These are phyloP conservation scores for Colletotrichum liaoningense DNA, from an alignment of 2,329 filamentous ascomycete species.

Conservation along the genomic window DNA sequence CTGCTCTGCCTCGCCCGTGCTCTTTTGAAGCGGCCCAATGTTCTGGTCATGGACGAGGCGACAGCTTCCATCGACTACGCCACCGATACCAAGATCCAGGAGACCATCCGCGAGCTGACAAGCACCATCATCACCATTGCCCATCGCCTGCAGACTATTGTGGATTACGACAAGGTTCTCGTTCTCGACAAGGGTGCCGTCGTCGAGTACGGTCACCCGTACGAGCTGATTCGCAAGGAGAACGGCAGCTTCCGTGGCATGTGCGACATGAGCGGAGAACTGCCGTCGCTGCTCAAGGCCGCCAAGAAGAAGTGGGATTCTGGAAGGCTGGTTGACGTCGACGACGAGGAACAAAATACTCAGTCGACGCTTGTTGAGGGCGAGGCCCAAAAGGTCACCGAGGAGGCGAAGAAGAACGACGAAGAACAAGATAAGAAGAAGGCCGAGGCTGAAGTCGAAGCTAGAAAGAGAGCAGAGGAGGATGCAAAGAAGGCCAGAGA, in stretches of 20 bases:
- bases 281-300: constrained; percentile 61
- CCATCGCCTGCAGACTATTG: constrained; percentile 94
- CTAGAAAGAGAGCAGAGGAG: constrained; percentile 19
- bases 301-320: constrained; percentile 66
- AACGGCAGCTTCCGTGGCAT: constrained; percentile 73
- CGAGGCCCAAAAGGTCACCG: constrained; percentile 13
- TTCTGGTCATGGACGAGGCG: constrained; percentile 99
- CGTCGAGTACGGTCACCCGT: constrained; percentile 91
- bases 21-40: constrained; percentile 88
- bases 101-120: constrained; percentile 91
- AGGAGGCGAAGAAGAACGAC: constrained; percentile 21
- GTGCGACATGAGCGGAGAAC: constrained; percentile 74
- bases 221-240: constrained; percentile 79
- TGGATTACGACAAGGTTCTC: constrained; percentile 97
- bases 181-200: constrained; percentile 91
- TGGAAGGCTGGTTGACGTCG: constrained; percentile 49
- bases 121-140: constrained; percentile 98
- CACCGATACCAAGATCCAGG: constrained; percentile 95
- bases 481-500: constrained; percentile 21
- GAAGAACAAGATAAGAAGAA: constrained; percentile 8
- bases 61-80: constrained; percentile 97
- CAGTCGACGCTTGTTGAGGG: background rate
- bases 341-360: constrained; percentile 25
- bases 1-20: constrained; percentile 93
- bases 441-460: constrained; percentile 8